Percentiles rank a stretch among this genome's conserved stretches.
These are phyloP conservation scores for Fusarium neocosmosporiellum DNA, from an alignment of 2,329 filamentous ascomycete species.

Conservation along the genomic window DNA sequence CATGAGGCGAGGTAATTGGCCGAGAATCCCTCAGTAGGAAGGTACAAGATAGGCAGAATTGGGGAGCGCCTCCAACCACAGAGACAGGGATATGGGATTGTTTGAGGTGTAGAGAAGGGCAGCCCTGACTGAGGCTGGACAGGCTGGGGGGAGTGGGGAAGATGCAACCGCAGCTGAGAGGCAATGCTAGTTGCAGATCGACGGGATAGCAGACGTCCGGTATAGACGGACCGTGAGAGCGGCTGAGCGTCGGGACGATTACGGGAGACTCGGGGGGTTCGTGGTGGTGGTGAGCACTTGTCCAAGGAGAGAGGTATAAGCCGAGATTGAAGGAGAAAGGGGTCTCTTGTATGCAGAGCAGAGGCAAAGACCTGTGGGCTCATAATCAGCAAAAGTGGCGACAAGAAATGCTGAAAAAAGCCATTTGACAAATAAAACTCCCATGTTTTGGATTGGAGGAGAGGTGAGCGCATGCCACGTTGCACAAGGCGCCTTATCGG, in stretches of 20 bases:
- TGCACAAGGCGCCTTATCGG: background rate
- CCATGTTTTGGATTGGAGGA: background rate
- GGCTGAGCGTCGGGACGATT: conserved; percentile 17
- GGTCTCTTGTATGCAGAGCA: background rate
- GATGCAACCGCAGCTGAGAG: conserved; percentile 13
- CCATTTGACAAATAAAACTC: background rate
- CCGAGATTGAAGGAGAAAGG: background rate
- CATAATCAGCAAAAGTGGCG: background rate
- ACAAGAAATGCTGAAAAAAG: background rate
- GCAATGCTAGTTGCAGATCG: conserved; percentile 6
- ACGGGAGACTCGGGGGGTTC: background rate
- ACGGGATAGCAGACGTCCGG: conserved; percentile 27
- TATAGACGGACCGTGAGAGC: conserved; percentile 42
- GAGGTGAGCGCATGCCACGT: background rate
- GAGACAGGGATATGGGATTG: conserved; percentile 17
- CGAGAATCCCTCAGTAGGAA: background rate
- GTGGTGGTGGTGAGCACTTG: background rate
- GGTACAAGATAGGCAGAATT: conserved; percentile 1
- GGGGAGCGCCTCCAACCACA: background rate
- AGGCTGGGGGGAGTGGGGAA: background rate
- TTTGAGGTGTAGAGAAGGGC: background rate
- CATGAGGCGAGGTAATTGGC: background rate
- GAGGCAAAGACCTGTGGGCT: background rate
- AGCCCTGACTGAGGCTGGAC: conserved; percentile 5
- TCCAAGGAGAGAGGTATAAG: background rate